Evolutionary conservation across 371 early-diverging fungal species (phyloP).

Genomic region (Mucor saturninus): DNA sequence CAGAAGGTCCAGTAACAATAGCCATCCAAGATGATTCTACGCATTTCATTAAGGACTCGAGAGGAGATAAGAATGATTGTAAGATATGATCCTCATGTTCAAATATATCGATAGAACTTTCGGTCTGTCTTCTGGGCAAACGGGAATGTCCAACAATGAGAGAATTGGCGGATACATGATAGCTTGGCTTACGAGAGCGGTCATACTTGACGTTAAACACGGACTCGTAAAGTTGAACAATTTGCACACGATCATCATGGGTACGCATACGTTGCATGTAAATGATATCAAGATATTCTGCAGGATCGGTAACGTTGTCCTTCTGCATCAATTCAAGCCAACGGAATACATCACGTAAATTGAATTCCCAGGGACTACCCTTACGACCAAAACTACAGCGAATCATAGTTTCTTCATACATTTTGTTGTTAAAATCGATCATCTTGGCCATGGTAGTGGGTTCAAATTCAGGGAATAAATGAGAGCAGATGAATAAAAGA

Average conservation of each 20-base stretch:
- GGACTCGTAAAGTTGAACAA: conserved; percentile 65
- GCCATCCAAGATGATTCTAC: conserved; percentile 93
- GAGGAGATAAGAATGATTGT: conserved; percentile 66
- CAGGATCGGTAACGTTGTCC: conserved; percentile 61
- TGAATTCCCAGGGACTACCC: conserved; percentile 99
- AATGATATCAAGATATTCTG: conserved; percentile 77
- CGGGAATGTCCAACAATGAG: conserved; percentile 73
- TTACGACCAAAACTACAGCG: conserved; percentile 77
- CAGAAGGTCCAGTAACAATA: conserved; percentile 88
- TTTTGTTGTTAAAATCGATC: conserved; percentile 86
- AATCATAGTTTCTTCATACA: conserved; percentile 87
- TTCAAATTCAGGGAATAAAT: conserved; percentile 69
- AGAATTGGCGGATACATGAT: conserved; percentile 45
- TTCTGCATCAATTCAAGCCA: conserved; percentile 86
- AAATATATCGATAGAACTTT: conserved; percentile 21
- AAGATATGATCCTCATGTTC: conserved; percentile 65
- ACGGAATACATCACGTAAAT: conserved; percentile 94
- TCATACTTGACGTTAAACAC: conserved; percentile 64
- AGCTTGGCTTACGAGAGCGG: conserved; percentile 46
- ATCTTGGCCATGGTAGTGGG: conserved; percentile 62
- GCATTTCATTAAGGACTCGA: conserved; percentile 86
- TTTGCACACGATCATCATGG: conserved; percentile 73
- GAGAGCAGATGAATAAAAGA: conserved; percentile 75
- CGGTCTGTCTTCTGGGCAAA: conserved; percentile 51
- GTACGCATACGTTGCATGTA: conserved; percentile 92